phyloP scores from a whole-genome alignment of 768 basidiomycete species.

The Panellus pusillus region DNA sequence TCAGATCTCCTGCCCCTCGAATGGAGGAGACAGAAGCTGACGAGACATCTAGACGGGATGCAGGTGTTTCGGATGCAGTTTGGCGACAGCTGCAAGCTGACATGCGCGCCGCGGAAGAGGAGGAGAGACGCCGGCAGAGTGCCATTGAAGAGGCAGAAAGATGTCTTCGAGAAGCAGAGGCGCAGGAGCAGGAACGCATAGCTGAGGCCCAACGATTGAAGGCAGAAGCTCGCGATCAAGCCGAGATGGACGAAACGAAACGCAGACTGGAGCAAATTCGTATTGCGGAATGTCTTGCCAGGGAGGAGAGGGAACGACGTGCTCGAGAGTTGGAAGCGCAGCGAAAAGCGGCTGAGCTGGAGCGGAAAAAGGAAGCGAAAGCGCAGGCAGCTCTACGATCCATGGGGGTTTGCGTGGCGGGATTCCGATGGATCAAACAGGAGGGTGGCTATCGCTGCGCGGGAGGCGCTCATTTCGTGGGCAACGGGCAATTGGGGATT shows the following conservation, averaged over 20 bases:
- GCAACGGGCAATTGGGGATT: conserved; percentile 29
- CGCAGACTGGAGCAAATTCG: conserved; percentile 26
- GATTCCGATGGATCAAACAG: conserved; percentile 46
- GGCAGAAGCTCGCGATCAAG: conserved; percentile 17
- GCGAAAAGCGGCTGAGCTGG: conserved; percentile 24
- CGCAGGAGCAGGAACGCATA: conserved; percentile 16
- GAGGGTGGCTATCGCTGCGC: conserved; percentile 44
- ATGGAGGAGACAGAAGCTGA: conserved; percentile 5
- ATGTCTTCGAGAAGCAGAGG: conserved; percentile 14
- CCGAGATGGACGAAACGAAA: conserved; percentile 17
- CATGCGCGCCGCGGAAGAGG: conserved; percentile 33
- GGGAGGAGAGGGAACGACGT: conserved; percentile 22
- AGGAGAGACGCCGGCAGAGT: conserved; percentile 23
- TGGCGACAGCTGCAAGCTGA: conserved; percentile 52
- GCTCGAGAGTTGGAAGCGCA: conserved; percentile 25
- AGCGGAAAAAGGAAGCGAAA: conserved; percentile 38
- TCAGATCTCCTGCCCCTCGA: background rate
- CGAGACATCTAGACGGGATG: conserved; percentile 36
- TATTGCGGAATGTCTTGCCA: conserved; percentile 20
- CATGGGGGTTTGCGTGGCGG: conserved; percentile 52
- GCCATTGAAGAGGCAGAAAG: conserved; percentile 24
- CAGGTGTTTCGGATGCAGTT: conserved; percentile 49
- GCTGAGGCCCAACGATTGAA: conserved; percentile 21
- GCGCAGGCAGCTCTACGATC: conserved; percentile 41
- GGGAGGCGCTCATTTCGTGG: conserved; percentile 46